Percentiles rank a stretch among this genome's conserved stretches.
Evolutionary conservation across 2,329 filamentous ascomycete genomes (phyloP).

Genomic region (Arthroderma sp.): DNA sequence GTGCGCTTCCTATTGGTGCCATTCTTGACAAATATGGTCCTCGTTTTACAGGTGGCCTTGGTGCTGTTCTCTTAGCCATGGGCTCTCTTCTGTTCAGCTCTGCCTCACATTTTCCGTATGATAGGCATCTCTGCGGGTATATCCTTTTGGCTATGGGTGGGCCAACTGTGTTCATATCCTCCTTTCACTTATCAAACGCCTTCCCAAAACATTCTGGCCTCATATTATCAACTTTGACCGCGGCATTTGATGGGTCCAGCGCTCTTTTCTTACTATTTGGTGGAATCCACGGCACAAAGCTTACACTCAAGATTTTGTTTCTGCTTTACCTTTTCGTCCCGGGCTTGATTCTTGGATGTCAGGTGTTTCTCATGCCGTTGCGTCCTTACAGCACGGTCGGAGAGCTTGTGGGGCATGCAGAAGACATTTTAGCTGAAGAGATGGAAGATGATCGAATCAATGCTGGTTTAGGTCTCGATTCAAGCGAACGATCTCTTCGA

Average conservation of each 20-base stretch:
- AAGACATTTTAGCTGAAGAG: conserved; percentile 43
- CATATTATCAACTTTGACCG: conserved; percentile 68
- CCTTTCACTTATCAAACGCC: conserved; percentile 73
- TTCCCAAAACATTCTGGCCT: conserved; percentile 65
- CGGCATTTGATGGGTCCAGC: conserved; percentile 72
- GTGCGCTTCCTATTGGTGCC: conserved; percentile 71
- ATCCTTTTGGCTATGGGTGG: conserved; percentile 66
- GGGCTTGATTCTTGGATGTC: conserved; percentile 50
- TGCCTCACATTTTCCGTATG: conserved; percentile 52
- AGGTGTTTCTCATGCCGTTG: conserved; percentile 59
- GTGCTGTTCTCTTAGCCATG: conserved; percentile 52
- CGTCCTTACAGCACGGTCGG: conserved; percentile 76
- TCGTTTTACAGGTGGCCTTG: conserved; percentile 59
- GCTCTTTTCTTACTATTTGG: conserved; percentile 32
- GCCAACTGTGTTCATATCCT: conserved; percentile 70
- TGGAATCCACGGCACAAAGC: conserved; percentile 23
- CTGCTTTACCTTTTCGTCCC: conserved; percentile 60
- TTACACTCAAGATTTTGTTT: conserved; percentile 57
- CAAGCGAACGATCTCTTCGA: neutral
- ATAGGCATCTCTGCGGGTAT: conserved; percentile 64
- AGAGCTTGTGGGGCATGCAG: conserved; percentile 64
- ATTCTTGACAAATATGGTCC: conserved; percentile 76
- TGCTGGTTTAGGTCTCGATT: neutral
- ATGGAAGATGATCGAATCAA: conserved; percentile 26
- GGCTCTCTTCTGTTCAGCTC: conserved; percentile 66